Base-by-base conservation (phyloP, 768 basidiomycete species). In the Exidia glandulosa region DNA sequence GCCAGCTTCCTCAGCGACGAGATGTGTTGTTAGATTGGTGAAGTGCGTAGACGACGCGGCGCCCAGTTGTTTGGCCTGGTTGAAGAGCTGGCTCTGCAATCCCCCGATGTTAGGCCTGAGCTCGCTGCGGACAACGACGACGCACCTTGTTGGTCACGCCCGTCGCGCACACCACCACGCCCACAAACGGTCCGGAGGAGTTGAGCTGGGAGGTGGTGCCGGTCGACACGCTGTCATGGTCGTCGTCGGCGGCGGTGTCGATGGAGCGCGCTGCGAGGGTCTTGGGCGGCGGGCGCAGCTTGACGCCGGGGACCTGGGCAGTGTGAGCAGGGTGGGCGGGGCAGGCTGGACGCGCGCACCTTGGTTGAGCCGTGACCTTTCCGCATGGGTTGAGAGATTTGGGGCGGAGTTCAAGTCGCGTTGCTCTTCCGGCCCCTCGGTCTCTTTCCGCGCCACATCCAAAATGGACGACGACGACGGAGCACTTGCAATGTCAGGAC, bases 11-110 rank as follows among this genome's bases (percentile, higher is more conserved):
- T 72, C 74, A 0, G 93, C 90, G 45, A 97, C 77, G 25, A 97
- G 79, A 75, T 95, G 93, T 0, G 92, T 94, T n/a, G 90, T 87
- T 52, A 77, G 77, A 68, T 91, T 87, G 0, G 92, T 97, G 63
- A 95, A 85, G 56, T 89, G 86, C 32, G 73, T 79, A 16, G 81
- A 78, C 48, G 81, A 77, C 3, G 72, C 73, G 30, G 90, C 94
- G 12, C 94, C 94, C 14, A 96, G 84, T 64, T 93, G 87, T 27
- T 81, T 73, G 0, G 89, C 90, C 66, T 88, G 81, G 61, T 83
- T 84, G 68, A 89, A 89, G 33, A 94, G 63, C 2, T 79, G 78
- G 0, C 82, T 78, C 91, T 94, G 62, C 3, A n/a, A n/a, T n/a
- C 25, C 30, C n/a, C 30, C 41, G 52, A 19, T 60, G 34, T 36